Percentiles rank a stretch among this genome's conserved stretches.
These are phyloP conservation scores for Candida maris DNA, from an alignment of 805 yeast genomes.

Conservation along the genomic window DNA sequence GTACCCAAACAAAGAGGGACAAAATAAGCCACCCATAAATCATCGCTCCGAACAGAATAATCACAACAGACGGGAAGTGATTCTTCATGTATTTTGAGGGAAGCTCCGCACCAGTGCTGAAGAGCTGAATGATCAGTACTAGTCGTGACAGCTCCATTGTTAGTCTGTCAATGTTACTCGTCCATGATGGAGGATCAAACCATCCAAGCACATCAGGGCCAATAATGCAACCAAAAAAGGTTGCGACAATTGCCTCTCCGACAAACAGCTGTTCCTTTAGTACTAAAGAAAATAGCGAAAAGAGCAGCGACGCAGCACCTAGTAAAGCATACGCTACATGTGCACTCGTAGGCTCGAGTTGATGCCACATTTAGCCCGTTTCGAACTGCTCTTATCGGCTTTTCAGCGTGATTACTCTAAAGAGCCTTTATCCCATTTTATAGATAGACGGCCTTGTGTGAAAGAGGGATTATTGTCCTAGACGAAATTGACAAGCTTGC, in stretches of 20 bases:
- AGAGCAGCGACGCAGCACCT: slow-evolving; percentile 76
- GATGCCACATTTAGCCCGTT: slow-evolving; percentile 22
- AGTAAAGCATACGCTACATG: slow-evolving; percentile 87
- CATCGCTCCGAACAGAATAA: slow-evolving; percentile 83
- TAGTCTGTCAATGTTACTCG: slow-evolving; percentile 57
- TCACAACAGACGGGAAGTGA: slow-evolving; percentile 75
- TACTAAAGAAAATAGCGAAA: slow-evolving; percentile 75
- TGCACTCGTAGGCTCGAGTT: slow-evolving; percentile 39
- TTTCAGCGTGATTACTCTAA: neutral
- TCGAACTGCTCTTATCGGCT: no score
- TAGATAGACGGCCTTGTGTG: no score
- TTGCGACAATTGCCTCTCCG: slow-evolving; percentile 90
- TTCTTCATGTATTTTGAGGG: slow-evolving; percentile 84
- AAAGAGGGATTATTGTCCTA: slow-evolving; percentile 55
- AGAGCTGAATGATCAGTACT: slow-evolving; percentile 81
- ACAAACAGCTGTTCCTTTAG: slow-evolving; percentile 80
- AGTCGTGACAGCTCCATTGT: slow-evolving; percentile 82
- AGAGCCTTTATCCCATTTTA: no score
- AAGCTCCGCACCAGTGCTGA: slow-evolving; percentile 91
- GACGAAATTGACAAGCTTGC: slow-evolving; percentile 60
- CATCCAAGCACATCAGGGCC: slow-evolving; percentile 85
- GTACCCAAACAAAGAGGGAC: slow-evolving; percentile 72
- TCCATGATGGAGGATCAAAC: slow-evolving; percentile 80
- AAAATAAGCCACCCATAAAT: slow-evolving; percentile 84
- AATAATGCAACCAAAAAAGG: slow-evolving; percentile 77